Percentiles rank a stretch among this genome's conserved stretches.
Conservation (phyloP, 108 stramenopile species). For the Cylindrotheca closterium region DNA sequence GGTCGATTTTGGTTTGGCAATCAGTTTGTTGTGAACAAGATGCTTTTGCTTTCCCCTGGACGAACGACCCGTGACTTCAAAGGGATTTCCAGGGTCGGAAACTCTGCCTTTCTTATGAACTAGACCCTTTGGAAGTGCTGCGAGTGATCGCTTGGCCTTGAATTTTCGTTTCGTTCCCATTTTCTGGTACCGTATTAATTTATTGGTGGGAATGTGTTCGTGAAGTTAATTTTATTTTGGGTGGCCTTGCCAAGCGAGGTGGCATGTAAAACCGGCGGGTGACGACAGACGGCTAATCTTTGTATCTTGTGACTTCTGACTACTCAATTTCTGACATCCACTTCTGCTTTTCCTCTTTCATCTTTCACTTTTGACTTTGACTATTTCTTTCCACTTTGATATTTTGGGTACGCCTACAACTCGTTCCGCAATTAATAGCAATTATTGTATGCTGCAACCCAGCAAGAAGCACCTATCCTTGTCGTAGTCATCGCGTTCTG, state of each 20-base stretch:
- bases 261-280: background rate
- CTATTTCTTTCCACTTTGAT: too few species aligned
- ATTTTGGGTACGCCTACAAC: too few species aligned
- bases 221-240: too few species aligned
- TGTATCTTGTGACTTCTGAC: background rate
- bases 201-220: too few species aligned
- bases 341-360: too few species aligned
- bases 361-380: too few species aligned
- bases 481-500: conserved; percentile 15
- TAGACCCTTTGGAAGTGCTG: conserved; percentile 68
- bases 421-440: too few species aligned
- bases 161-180: conserved; percentile 43
- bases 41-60: conserved; percentile 58
- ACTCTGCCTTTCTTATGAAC: conserved; percentile 33
- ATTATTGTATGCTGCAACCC: conserved; percentile 32
- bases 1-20: conserved; percentile 33
- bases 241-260: too few species aligned
- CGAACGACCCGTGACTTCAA: conserved; percentile 61
- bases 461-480: conserved; percentile 14
- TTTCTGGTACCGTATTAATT: too few species aligned
- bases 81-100: conserved; percentile 63
- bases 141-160: conserved; percentile 65
- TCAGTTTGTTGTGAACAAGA: conserved; percentile 62
- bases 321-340: too few species aligned
- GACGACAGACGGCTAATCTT: background rate